Base-by-base conservation (phyloP, 148 eudicot genomes). In the Cornus florida region DNA sequence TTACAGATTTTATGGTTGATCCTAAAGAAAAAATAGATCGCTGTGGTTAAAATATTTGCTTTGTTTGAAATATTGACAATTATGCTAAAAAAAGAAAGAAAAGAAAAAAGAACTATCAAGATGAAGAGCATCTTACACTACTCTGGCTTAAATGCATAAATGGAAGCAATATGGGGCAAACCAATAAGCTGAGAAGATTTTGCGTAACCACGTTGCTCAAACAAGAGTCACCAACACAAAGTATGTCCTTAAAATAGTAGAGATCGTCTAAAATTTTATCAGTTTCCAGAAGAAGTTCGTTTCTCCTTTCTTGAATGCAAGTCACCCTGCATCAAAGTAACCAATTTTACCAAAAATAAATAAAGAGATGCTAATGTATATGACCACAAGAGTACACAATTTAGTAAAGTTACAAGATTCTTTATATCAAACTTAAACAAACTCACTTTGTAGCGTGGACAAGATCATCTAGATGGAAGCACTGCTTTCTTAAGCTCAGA, bases 141-240 rank as follows among this genome's bases (percentile, higher is more conserved):
- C 50, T 75, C 70, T 83, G 82, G 76, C 70, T 57, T 68, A 83
- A 70, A 80, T 85, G 85, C 80, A 87, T 78, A 32, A 85, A 81
- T 7, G 84, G 86, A 16, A 80, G 74, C 83, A 87, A 71, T 75
- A 87, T 87, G 70, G 92, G 87, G 46, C 82, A 86, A 79, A 85
- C 84, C 81, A 89, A 80, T 86, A 87, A 83, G 79, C 84, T 87
- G 68, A 89, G 75, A 82, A 89, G 73, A 79, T 83, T 85, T 79
- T 82, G 83, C 60, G 77, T 80, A 67, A 89, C 77, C 70, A 87
- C 33, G 65, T 73, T 77, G 76, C 75, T 78, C 82, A 89, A 78
- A 78, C 80, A 72, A 75, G 86, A 78, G 5, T 87, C 84, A 13
- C 81, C 84, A 80, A 84, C 80, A 78, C 79, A 76, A 48, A 88